Base-by-base conservation (phyloP, 139 green algal genomes). In the Astrephomene gubernaculifera region DNA sequence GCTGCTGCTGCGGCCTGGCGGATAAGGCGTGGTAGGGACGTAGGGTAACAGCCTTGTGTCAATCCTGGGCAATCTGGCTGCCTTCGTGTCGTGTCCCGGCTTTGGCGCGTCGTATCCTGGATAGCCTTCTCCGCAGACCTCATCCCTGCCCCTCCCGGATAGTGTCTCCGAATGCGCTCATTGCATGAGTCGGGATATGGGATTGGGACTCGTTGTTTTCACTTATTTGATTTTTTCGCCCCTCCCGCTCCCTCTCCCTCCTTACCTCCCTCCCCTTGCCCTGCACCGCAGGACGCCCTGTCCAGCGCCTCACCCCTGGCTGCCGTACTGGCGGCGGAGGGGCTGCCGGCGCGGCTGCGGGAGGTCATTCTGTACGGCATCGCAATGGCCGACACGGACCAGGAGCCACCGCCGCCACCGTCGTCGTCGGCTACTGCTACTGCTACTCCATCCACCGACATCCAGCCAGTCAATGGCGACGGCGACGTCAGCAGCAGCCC, bases 301-400 rank as follows among this genome's bases (percentile, higher is more conserved):
- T 71, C 81, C 27, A 72, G 61, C n/a, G 25, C 27, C 52, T 7
- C 33, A 3, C 43, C 80, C 1, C 52, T 79, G 10, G 80, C 80
- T 0, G 10, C 67, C 25, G 49, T 85, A 39, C 79, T 85, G 79
- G 44, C 64, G 22, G 33, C 44, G 6, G 80, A 90, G 71, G 86
- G 89, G 45, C 85, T 96, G 35, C 60, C 88, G 10, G 31, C 31
- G 24, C 44, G 86, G 29, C 91, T 97, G 87, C 90, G 88, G 38
- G 82, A 93, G 27, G 61, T 91, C 10, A 80, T 97, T 33, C 49
- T 95, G 83, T 89, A 96, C 84, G 94, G 90, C 60, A 89, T 97
- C 19, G 90, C 93, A 19, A 86, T 95, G 85, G 78, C 57, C 45
- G 70, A 79, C 79, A 68, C 35, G 8, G 61, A 60, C 53, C 86